Conservation (phyloP, 345 rosid species). For the Brassica juncea region DNA sequence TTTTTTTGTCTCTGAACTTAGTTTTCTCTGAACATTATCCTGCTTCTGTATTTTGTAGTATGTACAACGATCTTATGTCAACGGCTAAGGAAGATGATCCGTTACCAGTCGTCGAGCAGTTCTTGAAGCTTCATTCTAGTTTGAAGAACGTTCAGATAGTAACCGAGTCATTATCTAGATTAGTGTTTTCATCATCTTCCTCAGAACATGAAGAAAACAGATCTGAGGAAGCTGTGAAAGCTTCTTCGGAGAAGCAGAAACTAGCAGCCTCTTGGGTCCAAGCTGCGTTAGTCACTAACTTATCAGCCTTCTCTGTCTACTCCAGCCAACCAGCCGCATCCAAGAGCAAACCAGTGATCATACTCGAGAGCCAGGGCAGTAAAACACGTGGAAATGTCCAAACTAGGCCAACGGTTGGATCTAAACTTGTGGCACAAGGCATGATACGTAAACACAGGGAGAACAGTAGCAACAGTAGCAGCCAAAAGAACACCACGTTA, state of each 20-base stretch:
- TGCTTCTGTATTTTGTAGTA: slow-evolving; percentile 49
- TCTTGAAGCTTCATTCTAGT: slow-evolving; percentile 68
- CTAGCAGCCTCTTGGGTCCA: slow-evolving; percentile 83
- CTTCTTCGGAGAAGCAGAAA: slow-evolving; percentile 60
- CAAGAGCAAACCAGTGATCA: slow-evolving; percentile 52
- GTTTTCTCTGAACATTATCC: slow-evolving; percentile 1
- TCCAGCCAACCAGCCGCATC: slow-evolving; percentile 49
- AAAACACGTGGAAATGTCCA: slow-evolving; percentile 51
- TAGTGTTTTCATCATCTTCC: slow-evolving; percentile 46
- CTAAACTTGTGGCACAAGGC: slow-evolving; percentile 77
- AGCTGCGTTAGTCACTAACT: slow-evolving; percentile 78
- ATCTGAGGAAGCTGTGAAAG: slow-evolving; percentile 71
- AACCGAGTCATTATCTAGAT: slow-evolving; percentile 68
- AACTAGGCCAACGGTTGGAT: slow-evolving; percentile 51
- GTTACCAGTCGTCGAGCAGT: slow-evolving; percentile 82
- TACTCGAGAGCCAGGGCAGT: slow-evolving; percentile 54
- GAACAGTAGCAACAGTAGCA: slow-evolving; percentile 37
- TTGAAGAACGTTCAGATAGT: slow-evolving; percentile 55
- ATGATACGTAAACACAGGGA: slow-evolving; percentile 62
- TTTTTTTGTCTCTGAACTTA: neutral
- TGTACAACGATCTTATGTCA: slow-evolving; percentile 65
- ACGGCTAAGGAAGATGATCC: slow-evolving; percentile 89
- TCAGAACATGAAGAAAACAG: slow-evolving; percentile 53
- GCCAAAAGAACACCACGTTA: slow-evolving; percentile 47
- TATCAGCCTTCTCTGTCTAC: slow-evolving; percentile 74